Base-by-base conservation (phyloP, 495 filamentous ascomycete genomes). In the Durotheca rogersii region DNA sequence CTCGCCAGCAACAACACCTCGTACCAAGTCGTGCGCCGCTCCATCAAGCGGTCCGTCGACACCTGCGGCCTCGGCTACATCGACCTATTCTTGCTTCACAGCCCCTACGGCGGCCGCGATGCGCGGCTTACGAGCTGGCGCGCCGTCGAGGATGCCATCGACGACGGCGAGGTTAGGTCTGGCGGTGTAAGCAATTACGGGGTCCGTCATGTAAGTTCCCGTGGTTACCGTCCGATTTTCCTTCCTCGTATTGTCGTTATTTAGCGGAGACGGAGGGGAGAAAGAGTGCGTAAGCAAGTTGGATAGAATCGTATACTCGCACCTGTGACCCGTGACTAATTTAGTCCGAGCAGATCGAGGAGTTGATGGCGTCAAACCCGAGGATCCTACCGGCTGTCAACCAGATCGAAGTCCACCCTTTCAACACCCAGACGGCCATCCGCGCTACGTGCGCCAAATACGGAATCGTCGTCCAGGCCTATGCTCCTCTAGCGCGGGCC, bases 321-420 rank as follows among this genome's bases (percentile, higher is more conserved):
- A n/a, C n/a, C n/a, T n/a, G n/a, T n/a, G n/a, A n/a, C n/a, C n/a
- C n/a, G n/a, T n/a, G n/a, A n/a, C n/a, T n/a, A n/a, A n/a, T n/a
- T n/a, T n/a, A n/a, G n/a, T n/a, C n/a, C n/a, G n/a, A n/a, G 16
- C 56, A 83, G 76, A 64, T 88, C 10, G 67, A 84, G 54, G 84
- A 89, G 64, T 72, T 88, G 7, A 67, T 83, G 38, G 72, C 61
- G 18, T 78, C 74, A 9, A 74, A 72, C 34, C 80, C 76, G 12
- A 65, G 63, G 9, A 64, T 84, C 15, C 37, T 61, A 6, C 82
- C 84, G 0, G 73, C 72, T 0, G 76, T 88, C 20, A 86, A 88
- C 50, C 85, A 88, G 65, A 76, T 86, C 46, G 85, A 87, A 60
- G 74, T 85, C 0, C 83, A 87, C 42, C 85, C 83, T 0, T 88